phyloP scores from a whole-genome alignment of 129 eudicot genomes.

The Ambrosia trifida region DNA sequence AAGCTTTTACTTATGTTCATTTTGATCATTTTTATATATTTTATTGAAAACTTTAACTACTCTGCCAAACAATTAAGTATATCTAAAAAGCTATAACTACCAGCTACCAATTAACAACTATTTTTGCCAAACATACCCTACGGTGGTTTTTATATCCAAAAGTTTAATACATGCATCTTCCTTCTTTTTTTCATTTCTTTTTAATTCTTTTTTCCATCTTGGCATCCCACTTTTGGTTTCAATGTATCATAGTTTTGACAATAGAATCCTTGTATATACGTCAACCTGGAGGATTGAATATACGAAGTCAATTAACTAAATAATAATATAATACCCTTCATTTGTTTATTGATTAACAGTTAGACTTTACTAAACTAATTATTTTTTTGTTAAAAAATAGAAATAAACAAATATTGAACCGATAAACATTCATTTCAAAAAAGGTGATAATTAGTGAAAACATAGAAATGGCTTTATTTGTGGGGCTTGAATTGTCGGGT shows the following conservation, averaged over 20 bases:
- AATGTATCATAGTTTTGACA: conserved; percentile 12
- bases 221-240: conserved; percentile 15
- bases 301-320: conserved; percentile 20
- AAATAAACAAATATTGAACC: background rate
- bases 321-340: background rate
- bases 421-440: conserved; percentile 19
- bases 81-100: too few species aligned
- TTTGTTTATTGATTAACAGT: background rate
- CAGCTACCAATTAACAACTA: too few species aligned
- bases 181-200: too few species aligned
- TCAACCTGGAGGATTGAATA: conserved; percentile 11
- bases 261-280: conserved; percentile 22
- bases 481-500: conserved; percentile 44
- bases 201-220: background rate
- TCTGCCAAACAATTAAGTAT: too few species aligned
- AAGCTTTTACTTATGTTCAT: too few species aligned
- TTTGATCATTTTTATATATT: too few species aligned
- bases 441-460: conserved; percentile 30
- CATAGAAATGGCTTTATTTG: conserved; percentile 35
- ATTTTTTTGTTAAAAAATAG: too few species aligned
- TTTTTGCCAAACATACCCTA: too few species aligned
- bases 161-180: background rate
- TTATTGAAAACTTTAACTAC: too few species aligned
- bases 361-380: too few species aligned
- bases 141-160: background rate